Conservation (phyloP, 768 basidiomycete genomes). For the Fomitopsis serialis region DNA sequence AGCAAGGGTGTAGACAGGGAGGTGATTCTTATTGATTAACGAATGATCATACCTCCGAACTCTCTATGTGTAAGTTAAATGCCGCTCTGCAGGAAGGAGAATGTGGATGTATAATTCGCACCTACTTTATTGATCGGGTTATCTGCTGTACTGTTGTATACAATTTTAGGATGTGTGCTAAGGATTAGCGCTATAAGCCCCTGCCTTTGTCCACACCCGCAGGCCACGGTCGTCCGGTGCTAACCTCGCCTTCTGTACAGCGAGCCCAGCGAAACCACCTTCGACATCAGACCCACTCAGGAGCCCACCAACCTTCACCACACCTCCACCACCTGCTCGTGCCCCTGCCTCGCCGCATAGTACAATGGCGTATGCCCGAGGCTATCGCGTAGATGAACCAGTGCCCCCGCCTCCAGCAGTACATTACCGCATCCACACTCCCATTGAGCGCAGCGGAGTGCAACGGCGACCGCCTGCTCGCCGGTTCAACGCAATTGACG, state of each 20-base stretch:
- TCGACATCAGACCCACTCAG: slow-evolving; percentile 62
- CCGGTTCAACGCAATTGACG: slow-evolving; percentile 65
- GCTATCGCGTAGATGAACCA: slow-evolving; percentile 76
- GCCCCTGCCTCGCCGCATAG: slow-evolving; percentile 74
- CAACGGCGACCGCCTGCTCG: slow-evolving; percentile 70
- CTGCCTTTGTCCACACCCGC: slow-evolving; percentile 54
- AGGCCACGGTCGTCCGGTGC: slow-evolving; percentile 39
- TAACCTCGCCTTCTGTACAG: slow-evolving; percentile 31
- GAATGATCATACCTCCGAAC: not conserved
- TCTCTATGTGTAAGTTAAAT: not conserved
- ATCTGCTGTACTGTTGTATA: not conserved
- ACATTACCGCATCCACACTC: slow-evolving; percentile 34
- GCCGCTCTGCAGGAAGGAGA: not conserved
- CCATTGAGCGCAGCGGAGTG: slow-evolving; percentile 78
- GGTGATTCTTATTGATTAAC: slow-evolving; percentile 14
- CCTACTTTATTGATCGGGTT: not conserved
- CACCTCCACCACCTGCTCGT: slow-evolving; percentile 52
- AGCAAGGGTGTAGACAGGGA: slow-evolving; percentile 16
- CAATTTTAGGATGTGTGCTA: not conserved
- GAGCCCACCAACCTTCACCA: slow-evolving; percentile 70
- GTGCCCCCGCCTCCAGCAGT: slow-evolving; percentile 67
- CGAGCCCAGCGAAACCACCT: slow-evolving; percentile 50
- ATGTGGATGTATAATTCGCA: not conserved
- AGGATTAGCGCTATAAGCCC: slow-evolving; percentile 32
- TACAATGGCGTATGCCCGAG: slow-evolving; percentile 84